Base-by-base conservation (phyloP, 2,329 filamentous ascomycete genomes). In the Fusarium sp. region DNA sequence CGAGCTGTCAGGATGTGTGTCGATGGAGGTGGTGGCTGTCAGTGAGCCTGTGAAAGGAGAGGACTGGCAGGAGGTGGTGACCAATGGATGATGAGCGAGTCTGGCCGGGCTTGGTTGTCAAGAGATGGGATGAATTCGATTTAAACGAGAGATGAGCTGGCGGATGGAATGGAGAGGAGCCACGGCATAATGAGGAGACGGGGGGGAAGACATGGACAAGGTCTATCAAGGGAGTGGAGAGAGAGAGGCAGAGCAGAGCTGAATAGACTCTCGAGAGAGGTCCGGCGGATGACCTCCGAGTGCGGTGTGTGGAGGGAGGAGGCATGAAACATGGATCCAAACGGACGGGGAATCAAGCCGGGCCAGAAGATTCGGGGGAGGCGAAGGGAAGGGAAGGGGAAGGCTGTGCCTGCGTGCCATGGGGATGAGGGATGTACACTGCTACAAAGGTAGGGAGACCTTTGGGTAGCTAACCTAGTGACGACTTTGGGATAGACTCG, bases 331-430 rank as follows among this genome's bases (percentile, higher is more conserved):
- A 58, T 55, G 58, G 53, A 56, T 38, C 67, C 67, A 65, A 59
- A 59, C 64, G 57, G 64, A 59, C 64, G 60, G 67, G 67, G 69
- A 69, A 50, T 61, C 63, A 58, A 58, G 40, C 67, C 64, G 40
- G 14, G 62, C 62, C 42, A 61, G 44, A 49, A 33, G 33, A n/a
- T 49, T 31, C 16, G 51, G 51, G 54, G 54, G 40, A 23, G 36
- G 46, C 36, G 23, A 16, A n/a, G 33, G n/a, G 33, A 16, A 40
- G 16, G 36, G 25, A 27, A 27, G 25, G 25, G 36, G 16, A 56
- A 42, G 40, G 34, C 25, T 31, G 27, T 27, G 25, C 56, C 56
- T 10, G 62, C 60, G 31, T 57, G 42, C 56, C 60, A 64, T 53
- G 63, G 58, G 40, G 54, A 40, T 42, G 38, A 25, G 40, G 40